Conservation (phyloP, 352 stramenopile species). For the Pythium rishiriense region DNA sequence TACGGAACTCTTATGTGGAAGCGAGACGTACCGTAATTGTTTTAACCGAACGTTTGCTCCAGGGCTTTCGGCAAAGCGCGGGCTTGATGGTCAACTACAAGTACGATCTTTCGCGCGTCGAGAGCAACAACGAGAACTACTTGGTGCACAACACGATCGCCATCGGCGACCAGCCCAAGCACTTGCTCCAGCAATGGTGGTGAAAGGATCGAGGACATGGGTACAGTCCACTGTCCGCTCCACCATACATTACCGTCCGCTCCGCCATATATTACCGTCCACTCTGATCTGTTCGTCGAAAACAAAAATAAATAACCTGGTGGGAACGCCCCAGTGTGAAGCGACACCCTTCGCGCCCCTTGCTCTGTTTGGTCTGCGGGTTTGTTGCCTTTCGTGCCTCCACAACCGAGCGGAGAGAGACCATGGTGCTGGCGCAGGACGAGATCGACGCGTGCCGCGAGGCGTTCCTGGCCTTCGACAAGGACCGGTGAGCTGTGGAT, state of each 20-base stretch:
- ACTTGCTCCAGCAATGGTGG: constrained; percentile 36
- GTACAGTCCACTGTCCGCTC: neutral
- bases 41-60: constrained; percentile 15
- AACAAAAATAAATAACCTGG: constrained; percentile 10
- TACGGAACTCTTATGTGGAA: constrained; percentile 23
- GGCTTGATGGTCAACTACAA: constrained; percentile 90
- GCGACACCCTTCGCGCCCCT: neutral
- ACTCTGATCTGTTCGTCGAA: neutral
- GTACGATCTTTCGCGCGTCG: constrained; percentile 72
- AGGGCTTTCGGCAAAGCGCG: constrained; percentile 73
- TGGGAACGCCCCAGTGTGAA: neutral
- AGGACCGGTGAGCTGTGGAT: constrained; percentile 71
- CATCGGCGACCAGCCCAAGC: constrained; percentile 65
- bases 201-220: neutral
- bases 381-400: neutral
- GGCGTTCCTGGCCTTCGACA: constrained; percentile 97
- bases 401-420: neutral
- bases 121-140: constrained; percentile 85
- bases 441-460: constrained; percentile 96
- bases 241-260: neutral
- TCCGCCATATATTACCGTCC: neutral
- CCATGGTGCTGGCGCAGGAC: constrained; percentile 92
- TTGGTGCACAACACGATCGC: constrained; percentile 76
- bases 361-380: neutral
- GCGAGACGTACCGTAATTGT: neutral